phyloP scores from a whole-genome alignment of 2,329 filamentous ascomycete genomes.

The Sphaerulina musiva region DNA sequence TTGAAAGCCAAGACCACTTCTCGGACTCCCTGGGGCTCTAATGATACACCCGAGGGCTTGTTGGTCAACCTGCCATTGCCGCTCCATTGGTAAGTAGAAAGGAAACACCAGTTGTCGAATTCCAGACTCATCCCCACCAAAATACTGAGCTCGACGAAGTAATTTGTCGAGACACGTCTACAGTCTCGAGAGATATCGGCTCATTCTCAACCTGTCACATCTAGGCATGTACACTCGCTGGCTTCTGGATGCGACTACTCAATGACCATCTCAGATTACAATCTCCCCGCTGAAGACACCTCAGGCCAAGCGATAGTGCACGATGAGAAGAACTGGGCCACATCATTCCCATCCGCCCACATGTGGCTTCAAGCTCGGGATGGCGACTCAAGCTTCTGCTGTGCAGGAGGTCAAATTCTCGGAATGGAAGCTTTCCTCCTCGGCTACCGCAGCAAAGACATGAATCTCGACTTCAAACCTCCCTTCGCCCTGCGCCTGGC shows the following conservation, averaged over 20 bases:
- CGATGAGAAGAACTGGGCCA: constrained; percentile 49
- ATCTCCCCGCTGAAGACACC: constrained; percentile 23
- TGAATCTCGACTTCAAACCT: constrained; percentile 40
- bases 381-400: constrained; percentile 28
- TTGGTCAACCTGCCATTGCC: constrained; percentile 44
- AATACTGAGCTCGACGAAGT: too few species aligned
- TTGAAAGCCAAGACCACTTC: constrained; percentile 38
- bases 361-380: constrained; percentile 38
- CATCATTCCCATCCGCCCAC: constrained; percentile 41
- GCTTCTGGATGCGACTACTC: constrained; percentile 37
- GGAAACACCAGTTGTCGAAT: too few species aligned
- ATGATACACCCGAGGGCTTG: constrained; percentile 41
- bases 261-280: constrained; percentile 34
- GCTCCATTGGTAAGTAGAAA: constrained; percentile 37
- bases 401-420: constrained; percentile 37
- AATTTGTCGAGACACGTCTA: too few species aligned
- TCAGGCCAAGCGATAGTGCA: constrained; percentile 39
- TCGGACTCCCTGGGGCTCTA: constrained; percentile 37
- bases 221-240: constrained; percentile 43
- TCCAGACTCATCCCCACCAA: too few species aligned
- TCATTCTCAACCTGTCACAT: too few species aligned
- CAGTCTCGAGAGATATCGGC: too few species aligned
- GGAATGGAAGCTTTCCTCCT: constrained; percentile 43
- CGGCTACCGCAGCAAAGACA: constrained; percentile 38
- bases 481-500: constrained; percentile 39